Evolutionary conservation across 2,329 filamentous ascomycete species (phyloP).

Genomic region (Ophiostoma angusticollis): DNA sequence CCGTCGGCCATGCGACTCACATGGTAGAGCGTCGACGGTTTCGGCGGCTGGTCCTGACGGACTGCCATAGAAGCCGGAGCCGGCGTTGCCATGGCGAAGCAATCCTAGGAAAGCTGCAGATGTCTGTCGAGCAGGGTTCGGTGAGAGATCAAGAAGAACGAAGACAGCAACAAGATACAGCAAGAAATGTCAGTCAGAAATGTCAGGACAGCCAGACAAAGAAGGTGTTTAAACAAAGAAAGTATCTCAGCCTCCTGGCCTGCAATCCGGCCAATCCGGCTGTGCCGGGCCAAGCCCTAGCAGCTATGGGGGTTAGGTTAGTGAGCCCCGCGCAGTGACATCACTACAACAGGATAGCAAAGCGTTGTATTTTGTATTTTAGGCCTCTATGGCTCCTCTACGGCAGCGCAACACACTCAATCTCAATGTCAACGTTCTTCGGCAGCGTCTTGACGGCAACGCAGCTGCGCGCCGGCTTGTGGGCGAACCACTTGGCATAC

Average conservation of each 20-base stretch:
- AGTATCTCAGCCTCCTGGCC: no score
- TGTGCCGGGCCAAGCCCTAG: no score
- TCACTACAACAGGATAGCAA: background rate
- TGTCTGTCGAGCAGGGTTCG: background rate
- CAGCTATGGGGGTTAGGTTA: no score
- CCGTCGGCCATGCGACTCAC: no score
- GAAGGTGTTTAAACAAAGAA: background rate
- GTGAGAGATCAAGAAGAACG: background rate
- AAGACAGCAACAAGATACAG: no score
- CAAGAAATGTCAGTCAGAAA: no score
- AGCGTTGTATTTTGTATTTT: background rate
- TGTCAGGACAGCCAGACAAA: background rate
- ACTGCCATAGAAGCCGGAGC: background rate
- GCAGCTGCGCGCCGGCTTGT: slow-evolving; percentile 80
- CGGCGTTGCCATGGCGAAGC: slow-evolving; percentile 6
- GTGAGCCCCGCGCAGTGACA: slow-evolving; percentile 5
- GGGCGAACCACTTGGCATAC: slow-evolving; percentile 70
- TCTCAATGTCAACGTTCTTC: slow-evolving; percentile 77
- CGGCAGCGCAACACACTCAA: slow-evolving; percentile 71
- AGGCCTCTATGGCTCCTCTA: slow-evolving; percentile 22
- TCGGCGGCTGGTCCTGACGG: background rate
- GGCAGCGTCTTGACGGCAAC: slow-evolving; percentile 83
- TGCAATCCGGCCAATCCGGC: no score
- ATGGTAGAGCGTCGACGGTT: slow-evolving; percentile 6
- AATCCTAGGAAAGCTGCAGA: background rate